phyloP scores from a whole-genome alignment of 352 stramenopile genomes.

The Salisapilia sapeloensis region DNA sequence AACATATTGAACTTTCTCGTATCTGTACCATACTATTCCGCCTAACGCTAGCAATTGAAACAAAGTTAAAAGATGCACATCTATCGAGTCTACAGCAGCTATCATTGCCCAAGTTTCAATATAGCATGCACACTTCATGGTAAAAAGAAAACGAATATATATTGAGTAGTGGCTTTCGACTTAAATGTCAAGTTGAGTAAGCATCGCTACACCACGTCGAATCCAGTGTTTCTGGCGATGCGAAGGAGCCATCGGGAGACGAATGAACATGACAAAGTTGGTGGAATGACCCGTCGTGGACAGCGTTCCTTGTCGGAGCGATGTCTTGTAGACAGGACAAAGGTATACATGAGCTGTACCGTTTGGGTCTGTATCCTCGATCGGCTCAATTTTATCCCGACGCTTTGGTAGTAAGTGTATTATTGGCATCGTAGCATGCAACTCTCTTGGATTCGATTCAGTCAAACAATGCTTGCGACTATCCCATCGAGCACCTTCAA shows the following conservation, averaged over 20 bases:
- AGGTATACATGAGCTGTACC: slow-evolving; percentile 86
- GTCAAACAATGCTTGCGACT: slow-evolving; percentile 35
- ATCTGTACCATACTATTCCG: too few relatives aligned
- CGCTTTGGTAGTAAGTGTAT: slow-evolving; percentile 70
- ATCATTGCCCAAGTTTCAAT: too few relatives aligned
- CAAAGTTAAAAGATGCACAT: too few relatives aligned
- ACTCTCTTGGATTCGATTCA: slow-evolving; percentile 69
- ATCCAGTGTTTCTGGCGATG: slow-evolving; percentile 92
- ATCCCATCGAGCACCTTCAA: slow-evolving; percentile 84
- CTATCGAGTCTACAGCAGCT: too few relatives aligned
- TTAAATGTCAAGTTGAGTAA: slow-evolving; percentile 86
- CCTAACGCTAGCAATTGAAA: too few relatives aligned
- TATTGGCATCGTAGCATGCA: slow-evolving; percentile 79
- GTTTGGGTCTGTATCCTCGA: slow-evolving; percentile 76
- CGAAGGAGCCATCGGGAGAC: slow-evolving; percentile 72
- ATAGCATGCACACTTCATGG: too few relatives aligned
- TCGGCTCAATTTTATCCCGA: slow-evolving; percentile 71
- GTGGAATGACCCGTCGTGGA: slow-evolving; percentile 90
- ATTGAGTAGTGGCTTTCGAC: background rate
- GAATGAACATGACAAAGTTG: slow-evolving; percentile 93
- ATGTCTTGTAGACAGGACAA: slow-evolving; percentile 88
- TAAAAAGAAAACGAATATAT: too few relatives aligned
- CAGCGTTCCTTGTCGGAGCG: slow-evolving; percentile 78
- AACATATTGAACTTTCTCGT: too few relatives aligned
- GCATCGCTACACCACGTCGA: slow-evolving; percentile 84